These are phyloP conservation scores for Xanthoconium stramineum DNA, from an alignment of 768 basidiomycete species.

Conservation along the genomic window DNA sequence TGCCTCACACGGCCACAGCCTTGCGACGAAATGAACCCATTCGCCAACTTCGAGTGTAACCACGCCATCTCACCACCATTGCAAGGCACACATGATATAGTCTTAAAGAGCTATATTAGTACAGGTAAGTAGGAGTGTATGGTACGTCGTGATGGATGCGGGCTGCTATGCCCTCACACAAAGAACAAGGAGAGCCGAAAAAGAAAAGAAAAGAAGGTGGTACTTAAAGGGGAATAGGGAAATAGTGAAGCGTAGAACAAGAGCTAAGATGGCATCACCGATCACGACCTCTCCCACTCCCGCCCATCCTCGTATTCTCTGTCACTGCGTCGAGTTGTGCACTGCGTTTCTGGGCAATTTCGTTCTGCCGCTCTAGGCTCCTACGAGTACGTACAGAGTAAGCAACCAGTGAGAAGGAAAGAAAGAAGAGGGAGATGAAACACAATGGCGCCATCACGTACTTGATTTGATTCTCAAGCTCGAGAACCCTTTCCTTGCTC, in stretches of 20 bases:
- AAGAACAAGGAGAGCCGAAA: conserved; percentile 11
- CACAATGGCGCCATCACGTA: conserved; percentile 43
- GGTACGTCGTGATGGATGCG: conserved; percentile 11
- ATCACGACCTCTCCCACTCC: conserved; percentile 17
- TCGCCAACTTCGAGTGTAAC: too few relatives aligned
- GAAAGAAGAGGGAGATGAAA: background rate
- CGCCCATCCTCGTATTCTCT: conserved; percentile 22
- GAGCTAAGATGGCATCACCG: conserved; percentile 10
- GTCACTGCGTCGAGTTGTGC: conserved; percentile 33
- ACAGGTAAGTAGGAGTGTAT: conserved; percentile 14
- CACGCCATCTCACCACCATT: too few relatives aligned
- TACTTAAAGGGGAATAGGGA: too few relatives aligned
- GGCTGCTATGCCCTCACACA: conserved; percentile 2
- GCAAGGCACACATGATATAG: too few relatives aligned
- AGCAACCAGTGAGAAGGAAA: background rate
- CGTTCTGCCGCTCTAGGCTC: conserved; percentile 72
- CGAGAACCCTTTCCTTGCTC: conserved; percentile 76
- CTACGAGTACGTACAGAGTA: conserved; percentile 33
- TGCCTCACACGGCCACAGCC: too few relatives aligned
- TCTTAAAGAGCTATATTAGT: background rate
- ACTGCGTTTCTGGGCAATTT: conserved; percentile 72
- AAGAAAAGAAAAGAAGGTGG: background rate
- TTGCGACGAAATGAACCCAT: too few relatives aligned
- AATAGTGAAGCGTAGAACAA: background rate
- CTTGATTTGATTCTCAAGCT: conserved; percentile 73